phyloP scores from a whole-genome alignment of 2,329 filamentous ascomycete genomes.

The Geoglossum cookeanum region DNA sequence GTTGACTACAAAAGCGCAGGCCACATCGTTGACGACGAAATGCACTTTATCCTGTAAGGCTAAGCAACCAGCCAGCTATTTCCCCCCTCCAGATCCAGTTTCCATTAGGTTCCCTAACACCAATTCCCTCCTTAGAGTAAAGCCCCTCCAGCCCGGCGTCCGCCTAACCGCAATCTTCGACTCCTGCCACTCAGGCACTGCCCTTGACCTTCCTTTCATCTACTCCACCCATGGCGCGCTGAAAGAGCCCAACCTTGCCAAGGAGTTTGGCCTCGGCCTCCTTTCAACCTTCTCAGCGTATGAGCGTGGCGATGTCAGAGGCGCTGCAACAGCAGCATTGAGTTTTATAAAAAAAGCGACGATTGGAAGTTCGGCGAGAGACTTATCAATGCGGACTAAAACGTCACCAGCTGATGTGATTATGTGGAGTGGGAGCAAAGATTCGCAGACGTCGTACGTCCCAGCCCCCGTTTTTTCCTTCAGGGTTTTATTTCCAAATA shows the following conservation, averaged over 20 bases:
- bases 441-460: slow-evolving; percentile 74
- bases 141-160: slow-evolving; percentile 60
- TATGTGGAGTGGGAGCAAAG: slow-evolving; percentile 96
- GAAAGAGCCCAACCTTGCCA: slow-evolving; percentile 50
- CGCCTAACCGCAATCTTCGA: slow-evolving; percentile 53
- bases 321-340: slow-evolving; percentile 36
- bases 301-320: slow-evolving; percentile 62
- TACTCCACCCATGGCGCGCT: slow-evolving; percentile 49
- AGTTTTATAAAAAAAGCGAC: slow-evolving; percentile 77
- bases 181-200: slow-evolving; percentile 47
- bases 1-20: slow-evolving; percentile 50
- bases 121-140: slow-evolving; percentile 30
- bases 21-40: slow-evolving; percentile 61
- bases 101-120: neutral
- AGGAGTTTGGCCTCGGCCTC: slow-evolving; percentile 45
- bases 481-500: neutral
- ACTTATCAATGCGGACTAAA: slow-evolving; percentile 70
- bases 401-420: slow-evolving; percentile 90
- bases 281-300: slow-evolving; percentile 55
- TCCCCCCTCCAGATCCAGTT: neutral
- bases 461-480: slow-evolving; percentile 4
- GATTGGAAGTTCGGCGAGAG: slow-evolving; percentile 55
- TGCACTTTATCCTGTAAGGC: slow-evolving; percentile 45
- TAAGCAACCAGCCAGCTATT: neutral
- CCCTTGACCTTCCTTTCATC: slow-evolving; percentile 46